Conservation (phyloP, 2,329 filamentous ascomycete species). For the Botryosphaeria dothidea region DNA sequence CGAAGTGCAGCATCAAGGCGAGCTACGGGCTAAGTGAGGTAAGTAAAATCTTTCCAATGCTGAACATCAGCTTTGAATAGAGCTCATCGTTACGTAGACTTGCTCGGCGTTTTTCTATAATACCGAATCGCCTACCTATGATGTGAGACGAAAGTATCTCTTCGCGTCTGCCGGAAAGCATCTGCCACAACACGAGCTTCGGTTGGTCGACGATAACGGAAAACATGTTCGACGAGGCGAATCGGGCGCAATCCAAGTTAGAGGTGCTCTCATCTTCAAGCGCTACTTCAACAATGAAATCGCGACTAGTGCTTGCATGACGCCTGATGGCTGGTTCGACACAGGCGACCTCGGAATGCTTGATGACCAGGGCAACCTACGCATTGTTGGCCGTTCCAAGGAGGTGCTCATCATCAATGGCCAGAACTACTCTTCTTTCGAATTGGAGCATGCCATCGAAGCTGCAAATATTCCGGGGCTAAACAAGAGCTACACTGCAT, state of each 20-base stretch:
- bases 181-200: slow-evolving; percentile 13
- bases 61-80: too few relatives aligned
- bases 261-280: slow-evolving; percentile 42
- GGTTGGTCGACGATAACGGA: background rate
- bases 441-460: slow-evolving; percentile 28
- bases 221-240: background rate
- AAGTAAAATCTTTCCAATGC: background rate
- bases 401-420: slow-evolving; percentile 32
- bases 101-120: slow-evolving; percentile 38
- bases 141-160: slow-evolving; percentile 29
- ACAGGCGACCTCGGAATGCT: slow-evolving; percentile 29
- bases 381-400: slow-evolving; percentile 28
- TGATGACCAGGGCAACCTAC: slow-evolving; percentile 27
- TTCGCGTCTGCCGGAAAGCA: slow-evolving; percentile 42
- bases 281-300: slow-evolving; percentile 35
- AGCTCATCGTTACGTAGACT: background rate
- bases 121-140: slow-evolving; percentile 42
- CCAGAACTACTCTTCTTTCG: slow-evolving; percentile 27
- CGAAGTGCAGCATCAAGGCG: slow-evolving; percentile 13
- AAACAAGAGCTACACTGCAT: slow-evolving; percentile 5
- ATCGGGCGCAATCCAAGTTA: slow-evolving; percentile 23
- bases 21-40: slow-evolving; percentile 17
- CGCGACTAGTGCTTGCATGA: slow-evolving; percentile 28
- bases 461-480: slow-evolving; percentile 22
- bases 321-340: slow-evolving; percentile 29